phyloP scores from a whole-genome alignment of 768 basidiomycete genomes.

The Dictyophora rubrovolvata region DNA sequence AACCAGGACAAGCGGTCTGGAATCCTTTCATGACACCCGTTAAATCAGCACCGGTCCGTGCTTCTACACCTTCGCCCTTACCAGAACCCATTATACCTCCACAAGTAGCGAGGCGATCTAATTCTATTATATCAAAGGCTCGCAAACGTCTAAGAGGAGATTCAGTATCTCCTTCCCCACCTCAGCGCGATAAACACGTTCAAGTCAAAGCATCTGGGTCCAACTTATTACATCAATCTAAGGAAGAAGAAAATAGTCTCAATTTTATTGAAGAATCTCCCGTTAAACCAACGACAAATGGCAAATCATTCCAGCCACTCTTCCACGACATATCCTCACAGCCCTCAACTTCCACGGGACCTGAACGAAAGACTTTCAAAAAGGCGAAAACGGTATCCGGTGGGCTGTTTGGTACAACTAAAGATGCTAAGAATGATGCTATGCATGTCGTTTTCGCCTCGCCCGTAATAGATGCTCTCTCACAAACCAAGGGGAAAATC shows the following conservation, averaged over 20 bases:
- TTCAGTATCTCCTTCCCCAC: constrained; percentile 73
- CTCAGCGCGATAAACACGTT: constrained; percentile 56
- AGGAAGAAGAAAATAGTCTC: constrained; percentile 25
- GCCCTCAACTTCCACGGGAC: background rate
- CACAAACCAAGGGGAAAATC: background rate
- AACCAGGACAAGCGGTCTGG: constrained; percentile 7
- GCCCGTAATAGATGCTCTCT: background rate
- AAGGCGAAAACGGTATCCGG: constrained; percentile 2
- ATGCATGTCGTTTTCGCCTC: background rate
- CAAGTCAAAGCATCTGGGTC: constrained; percentile 29
- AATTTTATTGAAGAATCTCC: constrained; percentile 63
- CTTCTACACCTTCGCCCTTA: constrained; percentile 22
- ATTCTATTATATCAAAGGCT: constrained; percentile 41
- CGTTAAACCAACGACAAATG: constrained; percentile 45
- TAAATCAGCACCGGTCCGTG: background rate
- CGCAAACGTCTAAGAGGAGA: constrained; percentile 77
- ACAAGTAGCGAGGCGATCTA: background rate
- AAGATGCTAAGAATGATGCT: background rate
- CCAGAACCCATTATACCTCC: constrained; percentile 14
- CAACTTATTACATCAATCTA: constrained; percentile 21
- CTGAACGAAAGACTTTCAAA: background rate
- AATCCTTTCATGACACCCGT: constrained; percentile 40
- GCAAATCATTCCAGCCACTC: constrained; percentile 54
- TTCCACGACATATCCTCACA: constrained; percentile 43
- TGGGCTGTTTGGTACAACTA: background rate